Percentiles rank a stretch among this genome's conserved stretches.
Evolutionary conservation across 305 asterid genomes (phyloP).

Genomic region (Salvia sclarea): DNA sequence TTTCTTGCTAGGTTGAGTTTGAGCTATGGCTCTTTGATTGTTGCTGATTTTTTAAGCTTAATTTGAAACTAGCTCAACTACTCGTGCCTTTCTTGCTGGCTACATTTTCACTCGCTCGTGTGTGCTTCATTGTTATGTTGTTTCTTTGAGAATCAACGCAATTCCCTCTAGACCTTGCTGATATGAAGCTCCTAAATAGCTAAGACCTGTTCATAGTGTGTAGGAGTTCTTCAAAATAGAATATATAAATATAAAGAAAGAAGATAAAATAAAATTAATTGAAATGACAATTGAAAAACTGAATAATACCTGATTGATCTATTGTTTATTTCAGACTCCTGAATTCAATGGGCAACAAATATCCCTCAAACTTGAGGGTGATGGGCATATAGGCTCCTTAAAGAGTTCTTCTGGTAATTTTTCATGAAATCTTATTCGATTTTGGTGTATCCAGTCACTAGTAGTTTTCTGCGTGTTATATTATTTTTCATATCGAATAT

Average conservation of each 20-base stretch:
- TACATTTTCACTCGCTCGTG: background rate
- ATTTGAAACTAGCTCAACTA: background rate
- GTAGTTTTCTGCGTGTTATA: background rate
- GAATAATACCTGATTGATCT: background rate
- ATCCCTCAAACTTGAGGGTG: conserved; percentile 45
- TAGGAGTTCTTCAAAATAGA: background rate
- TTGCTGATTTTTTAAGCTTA: background rate
- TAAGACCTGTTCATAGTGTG: background rate
- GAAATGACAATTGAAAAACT: background rate
- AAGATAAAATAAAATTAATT: background rate
- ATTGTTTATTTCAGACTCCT: conserved; percentile 24
- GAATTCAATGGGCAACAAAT: conserved; percentile 22
- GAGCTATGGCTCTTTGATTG: background rate
- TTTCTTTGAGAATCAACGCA: background rate
- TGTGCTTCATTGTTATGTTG: background rate
- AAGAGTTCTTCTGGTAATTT: conserved; percentile 53
- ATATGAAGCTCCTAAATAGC: background rate
- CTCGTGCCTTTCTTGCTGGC: background rate
- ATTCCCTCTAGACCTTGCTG: background rate
- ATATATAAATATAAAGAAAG: background rate
- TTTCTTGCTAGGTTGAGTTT: background rate
- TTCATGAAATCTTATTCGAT: background rate
- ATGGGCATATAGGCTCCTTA: conserved; percentile 52
- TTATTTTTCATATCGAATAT: background rate
- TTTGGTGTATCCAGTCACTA: conserved; percentile 2